A percentile compares a stretch with the other conserved stretches of the same genome.
These are phyloP conservation scores for Phytopythium oedochilum DNA, from an alignment of 352 stramenopile species.

Conservation along the genomic window DNA sequence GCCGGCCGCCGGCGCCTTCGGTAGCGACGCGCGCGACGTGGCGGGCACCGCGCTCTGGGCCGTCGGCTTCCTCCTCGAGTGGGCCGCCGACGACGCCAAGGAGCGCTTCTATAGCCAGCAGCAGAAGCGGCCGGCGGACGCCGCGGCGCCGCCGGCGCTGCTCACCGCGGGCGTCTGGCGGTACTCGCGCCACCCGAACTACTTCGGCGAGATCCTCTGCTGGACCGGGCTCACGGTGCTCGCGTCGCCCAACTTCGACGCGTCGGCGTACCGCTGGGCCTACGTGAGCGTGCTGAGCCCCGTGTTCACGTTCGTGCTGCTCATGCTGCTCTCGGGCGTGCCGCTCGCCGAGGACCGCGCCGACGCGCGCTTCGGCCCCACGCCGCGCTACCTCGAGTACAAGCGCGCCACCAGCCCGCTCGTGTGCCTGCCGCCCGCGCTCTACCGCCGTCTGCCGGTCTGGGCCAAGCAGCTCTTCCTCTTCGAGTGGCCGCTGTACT, in stretches of 20 bases:
- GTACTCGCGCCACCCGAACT: constrained; percentile 91
- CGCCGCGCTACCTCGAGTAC: constrained; percentile 58
- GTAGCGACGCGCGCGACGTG: constrained; percentile 25
- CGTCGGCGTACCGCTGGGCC: constrained; percentile 26
- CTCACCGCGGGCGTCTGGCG: constrained; percentile 70
- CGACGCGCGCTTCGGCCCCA: constrained; percentile 52
- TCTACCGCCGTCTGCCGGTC: constrained; percentile 33
- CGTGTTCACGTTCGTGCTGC: constrained; percentile 50
- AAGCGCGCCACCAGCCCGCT: constrained; percentile 58
- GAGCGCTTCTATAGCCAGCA: constrained; percentile 44
- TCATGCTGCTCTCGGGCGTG: constrained; percentile 66
- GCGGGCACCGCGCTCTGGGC: constrained; percentile 47
- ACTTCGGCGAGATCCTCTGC: constrained; percentile 91
- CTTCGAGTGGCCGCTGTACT: constrained; percentile 54
- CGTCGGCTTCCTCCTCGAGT: constrained; percentile 50
- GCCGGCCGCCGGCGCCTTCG: constrained; percentile 22
- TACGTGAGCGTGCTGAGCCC: constrained; percentile 48
- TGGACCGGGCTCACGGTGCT: constrained; percentile 66
- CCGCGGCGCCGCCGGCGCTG: constrained; percentile 16
- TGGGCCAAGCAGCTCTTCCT: constrained; percentile 41
- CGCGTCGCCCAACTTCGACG: constrained; percentile 31
- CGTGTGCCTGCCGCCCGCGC: constrained; percentile 36
- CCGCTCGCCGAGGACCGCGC: constrained; percentile 61
- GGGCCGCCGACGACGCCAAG: constrained; percentile 57
- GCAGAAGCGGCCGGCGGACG: constrained; percentile 7